Evolutionary conservation across 2,329 filamentous ascomycete genomes (phyloP).

Genomic region (Harringtonia lauricola): DNA sequence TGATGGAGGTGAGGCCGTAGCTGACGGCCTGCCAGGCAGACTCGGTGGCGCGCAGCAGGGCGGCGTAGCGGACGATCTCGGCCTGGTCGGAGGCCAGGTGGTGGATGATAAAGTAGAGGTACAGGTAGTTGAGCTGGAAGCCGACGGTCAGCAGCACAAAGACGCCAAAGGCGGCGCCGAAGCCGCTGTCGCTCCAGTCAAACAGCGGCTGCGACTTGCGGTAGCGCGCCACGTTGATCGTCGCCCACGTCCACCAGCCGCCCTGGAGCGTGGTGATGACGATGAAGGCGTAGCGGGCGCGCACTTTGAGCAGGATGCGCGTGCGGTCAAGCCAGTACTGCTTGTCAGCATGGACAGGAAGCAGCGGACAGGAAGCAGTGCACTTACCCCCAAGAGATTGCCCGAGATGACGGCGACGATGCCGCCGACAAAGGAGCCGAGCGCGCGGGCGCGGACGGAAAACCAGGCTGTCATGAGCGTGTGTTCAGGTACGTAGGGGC

Average conservation of each 20-base stretch:
- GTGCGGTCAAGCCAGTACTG: conserved; percentile 48
- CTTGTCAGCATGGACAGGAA: conserved; percentile 5
- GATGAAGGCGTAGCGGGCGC: conserved; percentile 44
- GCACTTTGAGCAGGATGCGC: conserved; percentile 37
- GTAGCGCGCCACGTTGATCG: conserved; percentile 52
- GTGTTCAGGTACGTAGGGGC: background rate
- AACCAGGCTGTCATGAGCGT: conserved; percentile 44
- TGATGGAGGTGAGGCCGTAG: conserved; percentile 54
- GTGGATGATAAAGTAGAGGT: conserved; percentile 61
- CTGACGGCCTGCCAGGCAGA: conserved; percentile 64
- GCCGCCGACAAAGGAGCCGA: conserved; percentile 61
- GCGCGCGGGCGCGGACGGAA: conserved; percentile 53
- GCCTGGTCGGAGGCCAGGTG: conserved; percentile 50
- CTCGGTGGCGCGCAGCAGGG: conserved; percentile 57
- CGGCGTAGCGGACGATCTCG: conserved; percentile 58
- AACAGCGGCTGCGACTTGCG: conserved; percentile 43
- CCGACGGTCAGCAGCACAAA: conserved; percentile 57
- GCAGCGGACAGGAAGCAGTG: conserved; percentile 12
- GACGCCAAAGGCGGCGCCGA: conserved; percentile 54
- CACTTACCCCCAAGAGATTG: conserved; percentile 49
- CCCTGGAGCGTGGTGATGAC: conserved; percentile 47
- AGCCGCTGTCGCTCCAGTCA: conserved; percentile 54
- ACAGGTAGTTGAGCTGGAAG: conserved; percentile 67
- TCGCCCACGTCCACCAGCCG: conserved; percentile 63
- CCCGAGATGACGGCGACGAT: conserved; percentile 54